Conservation (phyloP, 2,329 filamentous ascomycete genomes). For the Aspergillus flavus region DNA sequence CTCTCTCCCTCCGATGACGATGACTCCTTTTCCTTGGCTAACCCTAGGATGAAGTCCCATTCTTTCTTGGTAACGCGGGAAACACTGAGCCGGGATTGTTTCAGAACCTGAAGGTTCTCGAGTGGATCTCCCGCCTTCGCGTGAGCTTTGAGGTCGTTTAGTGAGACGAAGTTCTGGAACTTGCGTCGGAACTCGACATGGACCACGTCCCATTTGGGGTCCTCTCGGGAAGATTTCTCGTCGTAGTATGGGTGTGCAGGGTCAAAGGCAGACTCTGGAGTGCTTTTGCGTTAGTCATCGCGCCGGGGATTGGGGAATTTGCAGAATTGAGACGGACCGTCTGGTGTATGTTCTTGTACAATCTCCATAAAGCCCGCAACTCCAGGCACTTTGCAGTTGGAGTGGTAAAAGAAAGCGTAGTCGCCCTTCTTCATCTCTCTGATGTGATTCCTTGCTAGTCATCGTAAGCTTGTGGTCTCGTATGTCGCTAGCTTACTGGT, state of each 20-base stretch:
- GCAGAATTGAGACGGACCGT: slow-evolving; percentile 59
- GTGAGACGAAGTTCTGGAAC: slow-evolving; percentile 69
- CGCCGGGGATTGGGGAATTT: neutral
- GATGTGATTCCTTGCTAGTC: slow-evolving; percentile 79
- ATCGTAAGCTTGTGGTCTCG: slow-evolving; percentile 20
- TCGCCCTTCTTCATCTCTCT: slow-evolving; percentile 89
- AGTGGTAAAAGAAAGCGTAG: slow-evolving; percentile 95
- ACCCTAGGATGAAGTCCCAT: slow-evolving; percentile 52
- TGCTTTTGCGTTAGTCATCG: slow-evolving; percentile 15
- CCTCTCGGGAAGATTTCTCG: slow-evolving; percentile 66
- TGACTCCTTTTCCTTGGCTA: slow-evolving; percentile 39
- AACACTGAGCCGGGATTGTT: slow-evolving; percentile 80
- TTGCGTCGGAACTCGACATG: slow-evolving; percentile 86
- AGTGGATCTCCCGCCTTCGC: slow-evolving; percentile 60
- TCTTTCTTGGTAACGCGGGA: slow-evolving; percentile 49
- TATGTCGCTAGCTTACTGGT: neutral
- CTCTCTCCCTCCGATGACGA: slow-evolving; percentile 12
- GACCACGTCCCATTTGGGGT: slow-evolving; percentile 84
- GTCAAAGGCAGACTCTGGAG: slow-evolving; percentile 69
- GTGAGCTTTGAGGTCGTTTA: slow-evolving; percentile 71
- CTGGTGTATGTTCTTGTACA: slow-evolving; percentile 78
- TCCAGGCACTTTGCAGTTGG: slow-evolving; percentile 85
- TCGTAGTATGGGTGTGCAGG: slow-evolving; percentile 80
- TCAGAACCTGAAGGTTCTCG: slow-evolving; percentile 79
- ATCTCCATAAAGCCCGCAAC: slow-evolving; percentile 90